These are phyloP conservation scores for Lecanicillium sp. DNA, from an alignment of 2,329 filamentous ascomycete genomes.

Conservation along the genomic window DNA sequence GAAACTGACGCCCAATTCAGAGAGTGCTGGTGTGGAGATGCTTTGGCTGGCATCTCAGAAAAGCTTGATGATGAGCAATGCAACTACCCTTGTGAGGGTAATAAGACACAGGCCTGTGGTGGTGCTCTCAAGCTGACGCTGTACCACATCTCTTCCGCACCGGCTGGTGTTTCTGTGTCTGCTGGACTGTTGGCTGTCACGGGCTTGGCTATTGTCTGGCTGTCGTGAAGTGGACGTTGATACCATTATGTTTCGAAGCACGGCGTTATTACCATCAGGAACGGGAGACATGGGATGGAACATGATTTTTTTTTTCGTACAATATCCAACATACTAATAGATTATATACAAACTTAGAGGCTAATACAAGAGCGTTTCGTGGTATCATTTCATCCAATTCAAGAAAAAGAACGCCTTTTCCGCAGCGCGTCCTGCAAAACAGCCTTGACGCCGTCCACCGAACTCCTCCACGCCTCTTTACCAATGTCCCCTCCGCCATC, in stretches of 20 bases:
- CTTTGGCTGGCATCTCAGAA: constrained; percentile 37
- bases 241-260: no score
- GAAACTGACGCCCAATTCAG: constrained; percentile 19
- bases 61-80: constrained; percentile 41
- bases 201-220: constrained; percentile 1
- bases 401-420: constrained; percentile 32
- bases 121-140: constrained; percentile 42
- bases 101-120: constrained; percentile 44
- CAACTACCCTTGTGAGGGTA: constrained; percentile 45
- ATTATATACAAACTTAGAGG: not conserved
- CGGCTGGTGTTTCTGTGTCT: not conserved
- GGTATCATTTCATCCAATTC: no score
- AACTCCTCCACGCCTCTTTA: constrained; percentile 37
- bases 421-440: constrained; percentile 48
- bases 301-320: not conserved
- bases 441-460: constrained; percentile 35
- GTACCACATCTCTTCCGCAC: constrained; percentile 23
- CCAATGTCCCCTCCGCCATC: constrained; percentile 28
- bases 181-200: constrained; percentile 5
- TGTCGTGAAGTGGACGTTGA: constrained; percentile 4
- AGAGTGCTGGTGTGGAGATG: constrained; percentile 53
- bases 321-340: not conserved
- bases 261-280: no score
- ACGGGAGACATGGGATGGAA: no score
- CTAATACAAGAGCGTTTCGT: no score